Conservation (phyloP, 2,329 filamentous ascomycete species). For the Epichloe amarillans region DNA sequence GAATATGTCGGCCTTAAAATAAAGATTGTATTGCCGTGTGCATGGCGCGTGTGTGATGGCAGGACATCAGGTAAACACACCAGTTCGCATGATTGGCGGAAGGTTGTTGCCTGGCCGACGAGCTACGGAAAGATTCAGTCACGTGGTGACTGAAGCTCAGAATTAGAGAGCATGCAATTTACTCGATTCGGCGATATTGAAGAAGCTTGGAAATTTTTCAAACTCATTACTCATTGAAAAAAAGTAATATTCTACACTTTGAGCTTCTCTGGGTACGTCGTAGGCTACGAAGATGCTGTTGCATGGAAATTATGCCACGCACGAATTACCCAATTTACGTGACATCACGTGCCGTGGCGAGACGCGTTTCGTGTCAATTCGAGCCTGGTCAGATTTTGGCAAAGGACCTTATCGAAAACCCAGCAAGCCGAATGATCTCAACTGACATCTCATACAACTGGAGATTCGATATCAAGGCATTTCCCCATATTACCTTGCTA, state of each 20-base stretch:
- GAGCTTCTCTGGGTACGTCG: background rate
- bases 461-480: background rate
- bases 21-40: background rate
- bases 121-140: background rate
- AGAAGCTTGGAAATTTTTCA: no score
- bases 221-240: no score
- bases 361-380: slow-evolving; percentile 14
- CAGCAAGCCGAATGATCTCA: background rate
- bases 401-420: background rate
- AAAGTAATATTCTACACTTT: no score
- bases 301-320: background rate
- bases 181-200: background rate
- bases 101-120: slow-evolving; percentile 22
- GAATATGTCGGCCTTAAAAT: background rate
- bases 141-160: background rate
- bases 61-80: slow-evolving; percentile 8
- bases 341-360: slow-evolving; percentile 22
- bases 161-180: background rate
- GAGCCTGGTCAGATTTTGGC: background rate
- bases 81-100: slow-evolving; percentile 11
- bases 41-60: background rate
- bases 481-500: background rate
- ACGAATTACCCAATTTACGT: slow-evolving; percentile 17
- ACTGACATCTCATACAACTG: background rate
- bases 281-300: background rate